These are phyloP conservation scores for Tuber borchii DNA, from an alignment of 495 filamentous ascomycete species.

Conservation along the genomic window DNA sequence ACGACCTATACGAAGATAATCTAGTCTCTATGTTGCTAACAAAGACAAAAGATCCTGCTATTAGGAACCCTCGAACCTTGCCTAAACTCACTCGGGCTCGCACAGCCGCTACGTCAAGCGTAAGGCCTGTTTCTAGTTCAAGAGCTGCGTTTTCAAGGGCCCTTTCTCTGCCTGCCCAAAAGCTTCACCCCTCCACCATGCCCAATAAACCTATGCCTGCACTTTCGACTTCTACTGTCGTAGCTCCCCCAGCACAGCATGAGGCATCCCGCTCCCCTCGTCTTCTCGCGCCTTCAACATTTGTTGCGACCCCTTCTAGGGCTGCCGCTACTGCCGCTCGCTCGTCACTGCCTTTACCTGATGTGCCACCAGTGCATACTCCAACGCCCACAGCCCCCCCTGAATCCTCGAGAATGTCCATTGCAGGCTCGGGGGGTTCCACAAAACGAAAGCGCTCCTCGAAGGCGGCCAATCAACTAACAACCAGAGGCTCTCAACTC, in stretches of 20 bases:
- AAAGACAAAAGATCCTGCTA: conserved; percentile 3
- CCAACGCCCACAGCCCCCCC: conserved; percentile 14
- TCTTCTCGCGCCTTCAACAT: not conserved
- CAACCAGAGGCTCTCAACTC: not conserved
- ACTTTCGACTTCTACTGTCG: not conserved
- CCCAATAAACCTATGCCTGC: not conserved
- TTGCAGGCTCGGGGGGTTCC: not conserved
- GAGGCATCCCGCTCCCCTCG: not conserved
- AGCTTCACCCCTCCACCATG: conserved; percentile 8
- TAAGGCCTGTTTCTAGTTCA: not conserved
- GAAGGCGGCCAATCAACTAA: not conserved
- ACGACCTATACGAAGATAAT: conserved; percentile 23
- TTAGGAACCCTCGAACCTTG: conserved; percentile 13
- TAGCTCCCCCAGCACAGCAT: not conserved
- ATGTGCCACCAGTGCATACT: not conserved
- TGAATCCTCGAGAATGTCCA: conserved; percentile 25
- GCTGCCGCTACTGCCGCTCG: not conserved
- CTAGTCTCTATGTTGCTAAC: conserved; percentile 15
- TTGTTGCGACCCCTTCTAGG: not conserved
- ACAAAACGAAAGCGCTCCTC: conserved; percentile 22
- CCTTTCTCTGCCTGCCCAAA: not conserved
- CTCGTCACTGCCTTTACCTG: not conserved
- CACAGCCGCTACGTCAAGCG: not conserved
- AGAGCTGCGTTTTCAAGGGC: conserved; percentile 10
- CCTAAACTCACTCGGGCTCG: not conserved